A percentile compares a stretch with the other conserved stretches of the same genome.
Evolutionary conservation across 306 rosid genomes (phyloP).

Genomic region (Rosa rugosa): DNA sequence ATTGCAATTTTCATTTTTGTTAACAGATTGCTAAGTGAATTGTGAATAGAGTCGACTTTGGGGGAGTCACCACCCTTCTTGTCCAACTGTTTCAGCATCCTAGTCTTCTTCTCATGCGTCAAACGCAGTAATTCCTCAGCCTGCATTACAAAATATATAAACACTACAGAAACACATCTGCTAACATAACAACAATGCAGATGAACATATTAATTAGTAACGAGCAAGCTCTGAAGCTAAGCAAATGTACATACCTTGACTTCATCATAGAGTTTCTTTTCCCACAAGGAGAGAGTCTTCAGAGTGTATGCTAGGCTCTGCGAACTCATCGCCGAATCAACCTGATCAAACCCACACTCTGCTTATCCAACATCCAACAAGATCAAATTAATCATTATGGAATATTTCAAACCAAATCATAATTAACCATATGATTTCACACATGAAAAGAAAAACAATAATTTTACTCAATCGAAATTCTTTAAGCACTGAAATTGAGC

Average conservation of each 20-base stretch:
- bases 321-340: conserved; percentile 29
- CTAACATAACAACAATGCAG: neutral
- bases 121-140: conserved; percentile 72
- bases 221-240: neutral
- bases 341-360: conserved; percentile 42
- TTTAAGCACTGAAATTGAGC: neutral
- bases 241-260: conserved; percentile 53
- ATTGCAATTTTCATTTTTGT: conserved; percentile 73
- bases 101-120: conserved; percentile 62
- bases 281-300: conserved; percentile 70
- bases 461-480: neutral
- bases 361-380: conserved; percentile 20
- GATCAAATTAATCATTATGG: neutral
- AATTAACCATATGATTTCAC: neutral
- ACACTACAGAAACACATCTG: neutral
- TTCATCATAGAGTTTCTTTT: conserved; percentile 76
- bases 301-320: conserved; percentile 52
- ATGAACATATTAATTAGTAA: neutral
- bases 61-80: conserved; percentile 37
- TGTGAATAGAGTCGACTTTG: conserved; percentile 45
- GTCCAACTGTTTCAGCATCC: conserved; percentile 50
- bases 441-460: neutral
- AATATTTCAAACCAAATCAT: neutral
- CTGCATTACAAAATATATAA: conserved; percentile 30
- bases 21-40: conserved; percentile 36